Conservation (phyloP, 768 basidiomycete genomes). For the Phanerochaete sordida region DNA sequence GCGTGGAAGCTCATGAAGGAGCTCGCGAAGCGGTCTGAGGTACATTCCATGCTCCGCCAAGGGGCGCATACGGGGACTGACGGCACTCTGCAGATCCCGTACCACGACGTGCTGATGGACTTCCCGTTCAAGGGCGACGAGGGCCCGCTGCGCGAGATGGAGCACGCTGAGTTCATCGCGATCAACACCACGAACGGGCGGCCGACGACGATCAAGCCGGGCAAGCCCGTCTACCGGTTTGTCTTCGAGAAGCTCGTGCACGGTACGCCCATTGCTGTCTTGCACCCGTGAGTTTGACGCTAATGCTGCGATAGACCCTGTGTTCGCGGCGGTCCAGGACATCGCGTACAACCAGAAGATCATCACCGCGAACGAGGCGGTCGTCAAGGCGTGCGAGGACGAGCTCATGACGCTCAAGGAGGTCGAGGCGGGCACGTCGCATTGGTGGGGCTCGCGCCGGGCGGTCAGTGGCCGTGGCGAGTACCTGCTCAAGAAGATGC, state of each 20-base stretch:
- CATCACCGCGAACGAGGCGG: slow-evolving; percentile 52
- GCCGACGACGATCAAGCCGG: slow-evolving; percentile 80
- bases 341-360: slow-evolving; percentile 74
- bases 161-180: slow-evolving; percentile 83
- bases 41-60: slow-evolving; percentile 4
- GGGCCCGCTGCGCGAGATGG: slow-evolving; percentile 73
- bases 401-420: slow-evolving; percentile 69
- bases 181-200: slow-evolving; percentile 79
- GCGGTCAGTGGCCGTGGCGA: slow-evolving; percentile 58
- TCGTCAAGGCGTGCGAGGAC: slow-evolving; percentile 67
- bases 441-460: slow-evolving; percentile 40
- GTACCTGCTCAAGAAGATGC: slow-evolving; percentile 76
- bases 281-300: not conserved
- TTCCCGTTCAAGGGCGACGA: slow-evolving; percentile 95
- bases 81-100: slow-evolving; percentile 56
- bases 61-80: not conserved
- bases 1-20: slow-evolving; percentile 80
- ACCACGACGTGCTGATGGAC: slow-evolving; percentile 76
- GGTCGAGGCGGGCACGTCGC: slow-evolving; percentile 51
- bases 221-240: slow-evolving; percentile 84
- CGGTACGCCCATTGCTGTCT: slow-evolving; percentile 41
- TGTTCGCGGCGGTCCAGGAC: slow-evolving; percentile 81
- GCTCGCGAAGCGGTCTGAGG: slow-evolving; percentile 66
- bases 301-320: slow-evolving; percentile 45
- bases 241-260: slow-evolving; percentile 81